Evolutionary conservation across 495 filamentous ascomycete genomes (phyloP), one percentile per base, ranked within the genome.

Genomic region (Hapsidospora chrysogenum): DNA sequence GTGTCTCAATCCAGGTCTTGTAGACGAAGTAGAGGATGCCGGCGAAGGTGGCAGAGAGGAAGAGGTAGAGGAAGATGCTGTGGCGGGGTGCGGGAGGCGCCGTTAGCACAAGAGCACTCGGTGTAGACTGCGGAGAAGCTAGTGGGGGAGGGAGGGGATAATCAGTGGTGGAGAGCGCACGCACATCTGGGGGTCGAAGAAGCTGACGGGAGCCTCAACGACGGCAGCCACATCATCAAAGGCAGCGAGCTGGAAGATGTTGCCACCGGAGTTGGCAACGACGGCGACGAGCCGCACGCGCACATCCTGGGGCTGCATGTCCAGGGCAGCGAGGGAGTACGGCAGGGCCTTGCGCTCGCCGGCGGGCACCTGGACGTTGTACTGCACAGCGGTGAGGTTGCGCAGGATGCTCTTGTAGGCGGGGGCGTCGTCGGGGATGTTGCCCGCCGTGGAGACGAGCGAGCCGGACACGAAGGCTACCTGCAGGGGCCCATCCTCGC

Each of bases 171-270:
- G 14, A 35, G 40, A 29, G 14, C 15, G 19, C 23, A 22, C 34
- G 41, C 66, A 94, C 87, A 93, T 87, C 52, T 95, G 87, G 36
- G 89, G 89, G 53, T 97, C 89, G 45, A 97, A 79, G 51, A 97
- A 70, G 66, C 78, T 87, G 40, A 77, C 84, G 41, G 92, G 85
- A 2, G 85, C 74, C 60, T 97, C 89, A 17, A 95, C 84, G 36
- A 97, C 74, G 58, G 66, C 78, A 41, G 94, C 85, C 21, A 81
- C 80, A 51, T 78, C 80, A 54, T 92, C 85, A 66, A 80, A 87
- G 23, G 82, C 79, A 47, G 74, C 68, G 18, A 93, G 53, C 37
- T 82, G 80, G 59, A 79, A 82, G 49, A 80, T 62, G 17, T 63
- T 58, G 33, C 72, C 73, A 46, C 80, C 70, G 19, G 46, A 50